These are phyloP conservation scores for Syzygium grande DNA, from an alignment of 345 rosid genomes.

Conservation along the genomic window DNA sequence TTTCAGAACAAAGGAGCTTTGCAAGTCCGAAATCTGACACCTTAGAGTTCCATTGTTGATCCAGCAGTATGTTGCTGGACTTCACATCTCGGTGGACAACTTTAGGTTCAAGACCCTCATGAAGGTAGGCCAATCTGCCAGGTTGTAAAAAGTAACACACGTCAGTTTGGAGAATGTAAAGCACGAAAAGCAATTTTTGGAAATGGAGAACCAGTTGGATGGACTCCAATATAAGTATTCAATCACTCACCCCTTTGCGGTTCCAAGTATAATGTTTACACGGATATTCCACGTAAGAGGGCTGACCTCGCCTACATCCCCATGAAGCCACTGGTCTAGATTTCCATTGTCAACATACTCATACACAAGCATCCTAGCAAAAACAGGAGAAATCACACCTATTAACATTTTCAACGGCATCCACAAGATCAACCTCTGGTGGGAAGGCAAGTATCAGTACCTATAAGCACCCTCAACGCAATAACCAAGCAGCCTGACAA, in stretches of 20 bases:
- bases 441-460: constrained; percentile 18
- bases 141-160: neutral
- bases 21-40: constrained; percentile 99
- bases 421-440: neutral
- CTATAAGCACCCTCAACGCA: constrained; percentile 97
- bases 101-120: constrained; percentile 98
- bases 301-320: constrained; percentile 84
- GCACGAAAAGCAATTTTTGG: neutral
- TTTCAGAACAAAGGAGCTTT: constrained; percentile 76
- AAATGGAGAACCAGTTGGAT: neutral
- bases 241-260: constrained; percentile 72
- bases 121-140: constrained; percentile 88
- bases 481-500: constrained; percentile 79
- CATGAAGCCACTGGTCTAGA: constrained; percentile 95
- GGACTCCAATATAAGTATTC: neutral
- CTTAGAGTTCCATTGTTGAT: constrained; percentile 81
- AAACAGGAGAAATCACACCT: neutral
- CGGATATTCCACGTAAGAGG: constrained; percentile 93
- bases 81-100: constrained; percentile 95
- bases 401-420: neutral
- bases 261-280: constrained; percentile 74
- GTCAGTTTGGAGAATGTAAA: neutral
- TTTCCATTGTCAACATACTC: constrained; percentile 91
- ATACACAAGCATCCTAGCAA: constrained; percentile 83
- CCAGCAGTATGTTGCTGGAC: constrained; percentile 84